Percentiles rank a stretch among this genome's conserved stretches.
Conservation (phyloP, 371 early-diverging fungal species). For the Parasitella parasitica region DNA sequence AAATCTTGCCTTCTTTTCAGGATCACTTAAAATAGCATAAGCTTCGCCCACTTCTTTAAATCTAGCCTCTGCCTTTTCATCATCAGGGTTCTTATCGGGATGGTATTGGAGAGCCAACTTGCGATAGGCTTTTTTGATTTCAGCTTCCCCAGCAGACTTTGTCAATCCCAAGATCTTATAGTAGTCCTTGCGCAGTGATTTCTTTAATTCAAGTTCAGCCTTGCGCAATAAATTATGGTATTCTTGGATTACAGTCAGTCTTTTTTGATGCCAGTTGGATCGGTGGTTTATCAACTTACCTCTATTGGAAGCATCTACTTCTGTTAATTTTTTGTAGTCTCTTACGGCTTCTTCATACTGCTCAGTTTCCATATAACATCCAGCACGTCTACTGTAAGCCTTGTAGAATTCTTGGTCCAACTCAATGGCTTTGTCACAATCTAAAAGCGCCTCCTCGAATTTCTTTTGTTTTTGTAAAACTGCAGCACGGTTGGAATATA, state of each 20-base stretch:
- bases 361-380: slow-evolving; percentile 72
- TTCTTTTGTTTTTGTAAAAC: slow-evolving; percentile 64
- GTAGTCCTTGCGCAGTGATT: slow-evolving; percentile 85
- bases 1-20: slow-evolving; percentile 76
- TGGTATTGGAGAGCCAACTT: slow-evolving; percentile 83
- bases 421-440: slow-evolving; percentile 71
- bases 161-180: slow-evolving; percentile 91
- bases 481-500: slow-evolving; percentile 81
- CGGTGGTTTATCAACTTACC: slow-evolving; percentile 22
- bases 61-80: slow-evolving; percentile 67
- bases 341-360: slow-evolving; percentile 78
- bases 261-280: not conserved
- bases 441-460: slow-evolving; percentile 61
- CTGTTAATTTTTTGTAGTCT: slow-evolving; percentile 67
- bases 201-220: slow-evolving; percentile 73
- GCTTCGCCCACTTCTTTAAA: slow-evolving; percentile 89
- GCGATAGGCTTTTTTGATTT: slow-evolving; percentile 94
- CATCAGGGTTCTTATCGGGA: slow-evolving; percentile 80
- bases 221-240: slow-evolving; percentile 61
- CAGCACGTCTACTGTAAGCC: slow-evolving; percentile 79
- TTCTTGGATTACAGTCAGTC: slow-evolving; percentile 32
- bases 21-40: slow-evolving; percentile 75
- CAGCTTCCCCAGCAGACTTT: slow-evolving; percentile 75
- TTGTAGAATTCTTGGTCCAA: slow-evolving; percentile 66
- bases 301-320: slow-evolving; percentile 65